A percentile compares a stretch with the other conserved stretches of the same genome.
These are phyloP conservation scores for Paramecium sexaurelia DNA, from an alignment of 73 alveolate species.

Conservation along the genomic window DNA sequence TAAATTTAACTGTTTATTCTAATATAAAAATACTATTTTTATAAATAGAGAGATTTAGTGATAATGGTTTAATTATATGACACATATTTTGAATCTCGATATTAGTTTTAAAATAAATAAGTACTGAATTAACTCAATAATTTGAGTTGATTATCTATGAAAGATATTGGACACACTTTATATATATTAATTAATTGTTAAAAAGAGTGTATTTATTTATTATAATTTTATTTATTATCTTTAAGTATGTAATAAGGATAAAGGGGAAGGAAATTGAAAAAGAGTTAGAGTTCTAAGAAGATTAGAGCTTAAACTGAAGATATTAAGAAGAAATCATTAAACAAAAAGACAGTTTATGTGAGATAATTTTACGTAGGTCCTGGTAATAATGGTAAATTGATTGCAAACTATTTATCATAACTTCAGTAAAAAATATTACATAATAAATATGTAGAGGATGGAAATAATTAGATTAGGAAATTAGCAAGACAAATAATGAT, in stretches of 20 bases:
- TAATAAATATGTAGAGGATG: conserved; percentile 50
- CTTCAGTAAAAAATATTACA: neutral
- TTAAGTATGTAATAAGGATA: neutral
- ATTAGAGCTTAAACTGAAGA: conserved; percentile 12
- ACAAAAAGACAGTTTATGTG: neutral
- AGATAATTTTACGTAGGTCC: neutral
- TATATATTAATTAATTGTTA: neutral
- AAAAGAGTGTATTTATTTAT: neutral
- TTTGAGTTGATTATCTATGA: neutral
- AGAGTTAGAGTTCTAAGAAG: neutral
- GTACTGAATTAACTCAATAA: neutral
- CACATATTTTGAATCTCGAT: too few species aligned
- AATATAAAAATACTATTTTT: too few species aligned
- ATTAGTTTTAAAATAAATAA: neutral
- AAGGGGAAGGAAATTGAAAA: neutral
- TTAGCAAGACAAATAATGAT: conserved; percentile 35
- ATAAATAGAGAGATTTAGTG: too few species aligned
- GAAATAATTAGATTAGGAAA: conserved; percentile 44
- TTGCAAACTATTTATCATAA: too few species aligned
- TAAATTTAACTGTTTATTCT: too few species aligned
- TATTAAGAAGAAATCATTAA: neutral
- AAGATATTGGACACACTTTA: neutral
- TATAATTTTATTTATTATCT: neutral
- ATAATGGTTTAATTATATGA: too few species aligned
- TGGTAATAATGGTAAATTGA: conserved; percentile 34